Evolutionary conservation across 768 basidiomycete species (phyloP).

Genomic region (Suillus weaverae): DNA sequence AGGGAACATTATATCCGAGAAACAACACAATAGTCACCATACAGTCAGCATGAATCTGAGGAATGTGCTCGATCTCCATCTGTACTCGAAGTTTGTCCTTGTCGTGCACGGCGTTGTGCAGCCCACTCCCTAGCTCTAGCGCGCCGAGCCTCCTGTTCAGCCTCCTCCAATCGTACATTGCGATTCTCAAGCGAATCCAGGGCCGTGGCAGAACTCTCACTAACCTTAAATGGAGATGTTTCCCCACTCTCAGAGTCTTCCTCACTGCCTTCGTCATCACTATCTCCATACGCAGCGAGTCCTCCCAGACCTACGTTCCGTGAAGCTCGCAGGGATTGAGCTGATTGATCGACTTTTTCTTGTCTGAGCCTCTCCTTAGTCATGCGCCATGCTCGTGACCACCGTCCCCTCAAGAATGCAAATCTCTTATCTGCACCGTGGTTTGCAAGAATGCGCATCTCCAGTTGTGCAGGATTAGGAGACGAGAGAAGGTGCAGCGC

Average conservation of each 20-base stretch:
- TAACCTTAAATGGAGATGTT: background rate
- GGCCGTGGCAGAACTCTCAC: background rate
- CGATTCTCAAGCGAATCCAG: background rate
- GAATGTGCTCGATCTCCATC: background rate
- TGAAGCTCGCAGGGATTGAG: slow-evolving; percentile 15
- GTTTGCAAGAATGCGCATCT: slow-evolving; percentile 87
- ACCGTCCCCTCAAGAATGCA: slow-evolving; percentile 78
- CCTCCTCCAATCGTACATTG: slow-evolving; percentile 19
- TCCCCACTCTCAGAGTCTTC: slow-evolving; percentile 13
- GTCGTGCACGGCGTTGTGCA: slow-evolving; percentile 43
- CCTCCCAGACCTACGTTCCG: slow-evolving; percentile 42
- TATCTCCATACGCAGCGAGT: slow-evolving; percentile 60
- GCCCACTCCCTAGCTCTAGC: slow-evolving; percentile 60
- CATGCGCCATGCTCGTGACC: slow-evolving; percentile 62
- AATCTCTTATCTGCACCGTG: slow-evolving; percentile 78
- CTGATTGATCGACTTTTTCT: slow-evolving; percentile 23
- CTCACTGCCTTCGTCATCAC: slow-evolving; percentile 46
- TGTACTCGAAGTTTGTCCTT: background rate
- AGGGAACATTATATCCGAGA: background rate
- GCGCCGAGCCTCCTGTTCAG: slow-evolving; percentile 49
- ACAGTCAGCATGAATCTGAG: background rate
- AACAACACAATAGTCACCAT: background rate
- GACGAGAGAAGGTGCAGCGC: slow-evolving; percentile 67
- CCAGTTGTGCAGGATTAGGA: slow-evolving; percentile 77
- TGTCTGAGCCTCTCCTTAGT: slow-evolving; percentile 49